Conservation (phyloP, 2,329 filamentous ascomycete genomes). For the Diaporthe vexans region DNA sequence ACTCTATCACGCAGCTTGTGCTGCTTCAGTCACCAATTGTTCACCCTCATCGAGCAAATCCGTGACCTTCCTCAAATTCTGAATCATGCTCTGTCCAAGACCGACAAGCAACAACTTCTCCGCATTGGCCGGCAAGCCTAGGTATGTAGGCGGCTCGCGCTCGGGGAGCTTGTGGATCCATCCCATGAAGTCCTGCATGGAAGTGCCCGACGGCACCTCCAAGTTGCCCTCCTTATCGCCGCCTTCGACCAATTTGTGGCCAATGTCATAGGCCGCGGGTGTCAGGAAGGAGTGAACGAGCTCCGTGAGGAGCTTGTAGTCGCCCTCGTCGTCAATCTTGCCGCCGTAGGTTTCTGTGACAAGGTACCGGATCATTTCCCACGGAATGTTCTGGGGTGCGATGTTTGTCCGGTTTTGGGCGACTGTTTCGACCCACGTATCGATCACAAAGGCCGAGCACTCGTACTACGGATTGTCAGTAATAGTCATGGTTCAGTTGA, state of each 20-base stretch:
- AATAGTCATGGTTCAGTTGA: background rate
- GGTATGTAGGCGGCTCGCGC: slow-evolving; percentile 94
- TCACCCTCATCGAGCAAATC: slow-evolving; percentile 94
- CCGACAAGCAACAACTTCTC: slow-evolving; percentile 95
- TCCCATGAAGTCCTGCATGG: slow-evolving; percentile 85
- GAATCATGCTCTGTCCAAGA: slow-evolving; percentile 86
- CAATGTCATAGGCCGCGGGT: slow-evolving; percentile 90
- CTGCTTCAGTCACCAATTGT: slow-evolving; percentile 81
- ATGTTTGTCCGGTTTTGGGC: slow-evolving; percentile 92
- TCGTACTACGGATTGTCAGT: slow-evolving; percentile 77
- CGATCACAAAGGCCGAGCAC: slow-evolving; percentile 95
- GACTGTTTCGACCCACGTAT: slow-evolving; percentile 90
- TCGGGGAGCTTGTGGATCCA: slow-evolving; percentile 96
- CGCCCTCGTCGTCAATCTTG: slow-evolving; percentile 93
- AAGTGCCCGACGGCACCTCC: slow-evolving; percentile 83
- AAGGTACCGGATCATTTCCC: slow-evolving; percentile 93
- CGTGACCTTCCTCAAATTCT: slow-evolving; percentile 86
- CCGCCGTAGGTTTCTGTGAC: slow-evolving; percentile 96
- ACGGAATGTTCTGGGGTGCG: slow-evolving; percentile 92
- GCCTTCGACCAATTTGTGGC: slow-evolving; percentile 87
- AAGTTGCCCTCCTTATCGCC: slow-evolving; percentile 71
- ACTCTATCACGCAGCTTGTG: slow-evolving; percentile 36
- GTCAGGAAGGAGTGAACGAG: slow-evolving; percentile 87
- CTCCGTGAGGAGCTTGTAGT: slow-evolving; percentile 80
- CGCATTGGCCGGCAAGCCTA: slow-evolving; percentile 93